phyloP scores from a whole-genome alignment of 345 rosid genomes.

The Moringa oleifera region DNA sequence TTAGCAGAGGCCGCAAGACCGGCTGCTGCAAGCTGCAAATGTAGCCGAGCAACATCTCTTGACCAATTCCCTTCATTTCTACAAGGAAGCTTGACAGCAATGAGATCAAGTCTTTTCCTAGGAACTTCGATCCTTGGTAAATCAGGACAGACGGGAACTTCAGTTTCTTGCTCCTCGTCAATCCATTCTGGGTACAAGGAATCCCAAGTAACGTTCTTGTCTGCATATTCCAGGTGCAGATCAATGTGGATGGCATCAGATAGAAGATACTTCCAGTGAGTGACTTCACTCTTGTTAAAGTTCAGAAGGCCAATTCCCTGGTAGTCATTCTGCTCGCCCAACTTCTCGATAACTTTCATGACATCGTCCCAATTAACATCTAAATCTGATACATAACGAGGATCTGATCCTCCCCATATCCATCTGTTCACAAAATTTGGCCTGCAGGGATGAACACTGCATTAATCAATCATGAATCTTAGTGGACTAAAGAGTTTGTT shows the following conservation, averaged over 20 bases:
- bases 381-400: constrained; percentile 50
- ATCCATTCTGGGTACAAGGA: constrained; percentile 92
- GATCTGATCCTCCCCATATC: constrained; percentile 61
- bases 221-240: constrained; percentile 43
- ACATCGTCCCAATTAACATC: constrained; percentile 72
- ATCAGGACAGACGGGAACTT: constrained; percentile 68
- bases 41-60: constrained; percentile 79
- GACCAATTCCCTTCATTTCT: constrained; percentile 83
- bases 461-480: no score
- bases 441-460: constrained; percentile 18
- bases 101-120: constrained; percentile 58
- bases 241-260: constrained; percentile 39
- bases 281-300: constrained; percentile 56
- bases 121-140: constrained; percentile 64
- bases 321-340: constrained; percentile 32
- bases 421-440: constrained; percentile 45
- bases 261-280: constrained; percentile 53
- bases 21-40: constrained; percentile 86
- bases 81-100: constrained; percentile 92
- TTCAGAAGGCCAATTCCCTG: constrained; percentile 76
- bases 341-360: constrained; percentile 36
- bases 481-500: no score
- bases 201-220: constrained; percentile 66
- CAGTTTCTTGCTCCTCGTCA: constrained; percentile 90
- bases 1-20: constrained; percentile 59